Evolutionary conservation across 2,329 filamentous ascomycete genomes (phyloP), one percentile per base, ranked within the genome.

Genomic region (Pseudogymnoascus sp.): DNA sequence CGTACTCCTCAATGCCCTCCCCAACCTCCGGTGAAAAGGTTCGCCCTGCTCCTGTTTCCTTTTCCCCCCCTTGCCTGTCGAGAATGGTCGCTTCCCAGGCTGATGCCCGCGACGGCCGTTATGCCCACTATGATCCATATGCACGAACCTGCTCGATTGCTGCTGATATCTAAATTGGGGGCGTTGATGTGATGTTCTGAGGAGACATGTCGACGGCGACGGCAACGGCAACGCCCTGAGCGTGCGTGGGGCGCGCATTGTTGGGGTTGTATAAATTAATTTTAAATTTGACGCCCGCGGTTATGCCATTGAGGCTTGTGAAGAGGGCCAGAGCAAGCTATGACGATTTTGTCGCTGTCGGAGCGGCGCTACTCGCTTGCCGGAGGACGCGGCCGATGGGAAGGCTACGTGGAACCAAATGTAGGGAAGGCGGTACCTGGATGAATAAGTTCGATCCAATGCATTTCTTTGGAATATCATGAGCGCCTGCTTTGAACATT

Each of bases 1-100:
- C 36, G 87, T 90, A 40, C 82, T 80, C 40, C 80, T 77, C 68
- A 87, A 79, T 38, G 87, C 85, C 61, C 79, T 79, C 40, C 82
- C 77, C 60, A 88, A 75, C 66, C 84, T 77, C 38, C 82, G 80
- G 63, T 79, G 72, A 70, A 87, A 87, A 21, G 38, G 60, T 42
- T 43, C 38, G 21, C 60, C 28, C 40, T 62, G 34, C n/a, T 37
- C 34, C 21, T 60, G 34, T 42, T 60, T 60, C 23, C 59, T 60
- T 4, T 59, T 71, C 69, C 40, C 71, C 71, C n/a, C 72, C 63
- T 14, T 60, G 64, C 53, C 31, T 69, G 63, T 49, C 68, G 67
- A 62, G 61, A 67, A 62, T 64, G 68, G 12, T 64, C 62, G 56
- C 64, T 69, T 8, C 65, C 53, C 34, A 38, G 34, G 34, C 23